Evolutionary conservation across 2,329 filamentous ascomycete genomes (phyloP).

Genomic region (Trichoderma endophyticum): DNA sequence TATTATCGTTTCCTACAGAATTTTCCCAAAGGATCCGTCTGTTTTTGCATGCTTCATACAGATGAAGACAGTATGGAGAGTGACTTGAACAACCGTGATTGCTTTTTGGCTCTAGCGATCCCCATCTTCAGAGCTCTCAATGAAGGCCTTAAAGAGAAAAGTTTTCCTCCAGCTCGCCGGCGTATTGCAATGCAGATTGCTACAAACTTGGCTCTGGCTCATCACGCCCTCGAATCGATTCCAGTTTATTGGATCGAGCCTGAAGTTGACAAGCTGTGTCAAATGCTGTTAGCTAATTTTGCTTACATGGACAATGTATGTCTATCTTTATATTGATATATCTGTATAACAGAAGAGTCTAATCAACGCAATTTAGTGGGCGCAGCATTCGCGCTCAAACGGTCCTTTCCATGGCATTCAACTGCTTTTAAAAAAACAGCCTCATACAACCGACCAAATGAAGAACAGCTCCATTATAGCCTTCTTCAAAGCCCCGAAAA

Average conservation of each 20-base stretch:
- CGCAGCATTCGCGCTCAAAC: background rate
- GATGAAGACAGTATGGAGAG: background rate
- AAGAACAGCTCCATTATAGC: background rate
- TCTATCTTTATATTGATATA: background rate
- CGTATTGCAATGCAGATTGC: background rate
- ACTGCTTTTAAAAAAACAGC: rapidly evolving
- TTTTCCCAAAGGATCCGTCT: background rate
- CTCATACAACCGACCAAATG: background rate
- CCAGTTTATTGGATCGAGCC: background rate
- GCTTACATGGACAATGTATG: rapidly evolving
- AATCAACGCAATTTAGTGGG: background rate
- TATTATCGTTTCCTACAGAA: background rate
- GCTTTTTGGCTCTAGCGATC: background rate
- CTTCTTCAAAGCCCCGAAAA: background rate
- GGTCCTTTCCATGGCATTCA: background rate
- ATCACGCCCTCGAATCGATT: background rate
- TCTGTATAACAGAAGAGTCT: background rate
- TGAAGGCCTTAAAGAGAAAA: background rate
- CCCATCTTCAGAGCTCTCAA: background rate
- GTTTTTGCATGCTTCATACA: background rate
- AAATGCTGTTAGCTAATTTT: background rate
- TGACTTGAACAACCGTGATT: background rate
- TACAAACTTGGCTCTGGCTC: background rate
- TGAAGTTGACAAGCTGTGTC: background rate
- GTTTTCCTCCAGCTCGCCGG: background rate